A percentile compares a stretch with the other conserved stretches of the same genome.
phyloP scores from a whole-genome alignment of 768 basidiomycete genomes.

The Psilocybe subaeruginosa region DNA sequence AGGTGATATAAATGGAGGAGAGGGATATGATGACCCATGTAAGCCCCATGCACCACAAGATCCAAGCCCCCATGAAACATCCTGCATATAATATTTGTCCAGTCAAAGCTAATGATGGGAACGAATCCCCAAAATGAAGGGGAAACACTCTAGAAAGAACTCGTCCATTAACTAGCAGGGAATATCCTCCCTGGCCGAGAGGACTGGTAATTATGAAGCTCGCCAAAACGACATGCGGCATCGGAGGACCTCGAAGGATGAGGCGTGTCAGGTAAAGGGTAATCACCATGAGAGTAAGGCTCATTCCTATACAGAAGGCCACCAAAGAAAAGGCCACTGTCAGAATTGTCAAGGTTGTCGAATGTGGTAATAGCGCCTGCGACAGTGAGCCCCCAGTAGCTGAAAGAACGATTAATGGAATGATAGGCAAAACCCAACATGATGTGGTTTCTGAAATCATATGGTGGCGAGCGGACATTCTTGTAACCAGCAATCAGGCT shows the following conservation, averaged over 20 bases:
- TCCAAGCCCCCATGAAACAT: constrained; percentile 46
- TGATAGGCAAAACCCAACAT: constrained; percentile 75
- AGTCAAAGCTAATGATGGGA: constrained; percentile 34
- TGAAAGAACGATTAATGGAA: constrained; percentile 68
- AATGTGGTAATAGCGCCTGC: constrained; percentile 42
- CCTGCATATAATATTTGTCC: constrained; percentile 41
- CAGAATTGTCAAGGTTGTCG: constrained; percentile 49
- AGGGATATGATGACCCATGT: constrained; percentile 60
- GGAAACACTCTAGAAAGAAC: constrained; percentile 39
- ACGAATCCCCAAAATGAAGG: constrained; percentile 30
- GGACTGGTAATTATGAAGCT: constrained; percentile 73
- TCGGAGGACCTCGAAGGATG: constrained; percentile 53
- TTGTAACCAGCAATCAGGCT: constrained; percentile 28
- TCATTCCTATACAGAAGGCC: constrained; percentile 54
- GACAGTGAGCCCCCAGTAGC: constrained; percentile 66
- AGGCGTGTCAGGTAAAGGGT: constrained; percentile 61
- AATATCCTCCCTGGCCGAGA: constrained; percentile 62
- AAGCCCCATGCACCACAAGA: constrained; percentile 58
- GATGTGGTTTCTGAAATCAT: constrained; percentile 54
- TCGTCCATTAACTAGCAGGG: constrained; percentile 53
- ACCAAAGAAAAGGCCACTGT: constrained; percentile 53
- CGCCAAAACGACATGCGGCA: constrained; percentile 48
- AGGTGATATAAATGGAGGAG: constrained; percentile 43
- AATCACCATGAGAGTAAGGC: constrained; percentile 63
- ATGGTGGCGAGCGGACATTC: constrained; percentile 59